phyloP scores from a whole-genome alignment of 2,329 filamentous ascomycete genomes.

The Ophiosphaerella korrae region DNA sequence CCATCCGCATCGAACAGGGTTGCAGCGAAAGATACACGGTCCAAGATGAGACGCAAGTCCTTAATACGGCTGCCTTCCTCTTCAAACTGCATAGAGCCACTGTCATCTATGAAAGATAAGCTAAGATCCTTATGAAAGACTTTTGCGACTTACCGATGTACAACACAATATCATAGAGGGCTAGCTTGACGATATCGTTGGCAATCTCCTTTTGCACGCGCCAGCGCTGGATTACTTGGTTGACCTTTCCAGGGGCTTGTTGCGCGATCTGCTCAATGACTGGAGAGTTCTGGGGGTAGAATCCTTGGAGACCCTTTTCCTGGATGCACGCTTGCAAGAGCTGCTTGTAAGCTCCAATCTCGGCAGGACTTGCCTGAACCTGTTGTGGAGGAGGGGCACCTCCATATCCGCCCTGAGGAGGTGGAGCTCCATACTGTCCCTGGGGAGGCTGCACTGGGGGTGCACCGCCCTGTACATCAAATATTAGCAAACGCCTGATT shows the following conservation, averaged over 20 bases:
- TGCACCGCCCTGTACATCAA: conserved; percentile 25
- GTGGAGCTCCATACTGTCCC: conserved; percentile 42
- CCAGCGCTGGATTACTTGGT: conserved; percentile 62
- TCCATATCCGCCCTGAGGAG: conserved; percentile 39
- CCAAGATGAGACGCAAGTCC: conserved; percentile 67
- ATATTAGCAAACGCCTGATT: conserved; percentile 15
- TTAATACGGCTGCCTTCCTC: conserved; percentile 70
- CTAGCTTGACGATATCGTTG: conserved; percentile 66
- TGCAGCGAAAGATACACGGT: conserved; percentile 66
- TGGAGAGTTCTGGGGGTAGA: conserved; percentile 63
- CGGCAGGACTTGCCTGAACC: conserved; percentile 53
- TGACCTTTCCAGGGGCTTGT: conserved; percentile 57
- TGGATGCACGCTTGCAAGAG: conserved; percentile 61
- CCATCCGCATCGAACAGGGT: conserved; percentile 73
- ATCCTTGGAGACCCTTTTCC: conserved; percentile 63
- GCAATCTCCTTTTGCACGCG: conserved; percentile 64
- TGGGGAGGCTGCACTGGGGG: conserved; percentile 38
- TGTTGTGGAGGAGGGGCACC: conserved; percentile 43
- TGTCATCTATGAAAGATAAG: conserved; percentile 60
- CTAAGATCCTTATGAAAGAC: neutral
- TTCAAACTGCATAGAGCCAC: conserved; percentile 72
- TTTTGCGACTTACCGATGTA: conserved; percentile 55
- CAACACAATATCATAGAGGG: conserved; percentile 66
- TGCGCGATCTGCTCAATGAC: conserved; percentile 58
- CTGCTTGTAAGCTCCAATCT: conserved; percentile 62